phyloP scores from a whole-genome alignment of 768 basidiomycete species.

The Boletellus ananiceps region DNA sequence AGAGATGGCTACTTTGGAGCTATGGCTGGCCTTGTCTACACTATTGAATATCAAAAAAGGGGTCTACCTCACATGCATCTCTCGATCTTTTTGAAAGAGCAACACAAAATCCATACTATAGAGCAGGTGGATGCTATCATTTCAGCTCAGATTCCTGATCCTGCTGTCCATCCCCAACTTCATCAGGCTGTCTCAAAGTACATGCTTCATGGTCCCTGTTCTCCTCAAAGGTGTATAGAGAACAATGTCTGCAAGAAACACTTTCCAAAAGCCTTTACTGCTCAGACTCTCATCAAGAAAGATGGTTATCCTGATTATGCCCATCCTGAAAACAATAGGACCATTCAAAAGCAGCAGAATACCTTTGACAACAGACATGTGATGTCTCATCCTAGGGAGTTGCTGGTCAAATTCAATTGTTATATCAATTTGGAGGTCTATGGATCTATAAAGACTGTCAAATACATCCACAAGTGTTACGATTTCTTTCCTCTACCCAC shows the following conservation, averaged over 20 bases:
- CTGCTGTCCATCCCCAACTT: background rate
- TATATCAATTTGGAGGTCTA: too few species aligned
- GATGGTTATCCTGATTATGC: constrained; percentile 36
- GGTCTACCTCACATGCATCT: background rate
- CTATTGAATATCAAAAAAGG: background rate
- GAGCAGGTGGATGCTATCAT: background rate
- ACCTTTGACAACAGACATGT: too few species aligned
- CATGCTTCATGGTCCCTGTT: background rate
- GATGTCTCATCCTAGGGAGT: background rate
- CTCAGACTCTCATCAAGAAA: constrained; percentile 31
- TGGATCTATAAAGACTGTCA: too few species aligned
- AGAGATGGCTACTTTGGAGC: constrained; percentile 34
- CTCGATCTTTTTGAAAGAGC: background rate
- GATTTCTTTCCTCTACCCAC: too few species aligned
- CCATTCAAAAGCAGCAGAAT: constrained; percentile 16
- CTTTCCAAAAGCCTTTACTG: constrained; percentile 29
- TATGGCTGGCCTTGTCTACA: background rate
- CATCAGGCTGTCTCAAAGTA: background rate
- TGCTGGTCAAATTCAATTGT: background rate
- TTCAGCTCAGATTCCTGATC: background rate
- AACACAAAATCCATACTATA: background rate
- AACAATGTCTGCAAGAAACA: background rate
- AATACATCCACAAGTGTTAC: too few species aligned
- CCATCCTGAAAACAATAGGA: constrained; percentile 33
- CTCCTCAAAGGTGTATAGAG: background rate